Percentiles rank a stretch among this genome's conserved stretches.
Evolutionary conservation across 257 asterid species (phyloP).

Genomic region (Penstemon davidsonii): DNA sequence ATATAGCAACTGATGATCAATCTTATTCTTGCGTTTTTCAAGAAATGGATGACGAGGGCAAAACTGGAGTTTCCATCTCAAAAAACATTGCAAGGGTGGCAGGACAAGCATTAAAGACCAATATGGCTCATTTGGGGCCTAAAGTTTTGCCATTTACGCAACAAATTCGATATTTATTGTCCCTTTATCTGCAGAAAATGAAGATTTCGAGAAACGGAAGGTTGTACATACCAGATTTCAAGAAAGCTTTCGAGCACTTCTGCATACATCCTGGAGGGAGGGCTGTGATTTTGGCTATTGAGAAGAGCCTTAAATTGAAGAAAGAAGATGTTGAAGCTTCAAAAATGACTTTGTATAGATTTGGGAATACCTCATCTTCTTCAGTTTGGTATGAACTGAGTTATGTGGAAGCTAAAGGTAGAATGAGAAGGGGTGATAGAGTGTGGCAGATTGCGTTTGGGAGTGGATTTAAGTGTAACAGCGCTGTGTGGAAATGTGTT

Average conservation of each 20-base stretch:
- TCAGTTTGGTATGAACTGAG: constrained; percentile 36
- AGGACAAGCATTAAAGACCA: constrained; percentile 29
- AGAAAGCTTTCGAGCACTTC: constrained; percentile 33
- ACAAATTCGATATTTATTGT: constrained; percentile 21
- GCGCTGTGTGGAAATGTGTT: constrained; percentile 34
- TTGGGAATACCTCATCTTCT: constrained; percentile 37
- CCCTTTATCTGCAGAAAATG: constrained; percentile 2
- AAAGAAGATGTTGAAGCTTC: constrained; percentile 33
- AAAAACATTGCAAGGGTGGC: constrained; percentile 29
- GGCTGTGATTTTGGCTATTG: constrained; percentile 25
- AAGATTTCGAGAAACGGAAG: background rate
- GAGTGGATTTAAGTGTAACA: constrained; percentile 16
- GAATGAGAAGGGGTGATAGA: constrained; percentile 34
- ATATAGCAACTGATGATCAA: constrained; percentile 29
- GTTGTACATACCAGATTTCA: constrained; percentile 27
- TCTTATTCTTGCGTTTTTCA: constrained; percentile 36
- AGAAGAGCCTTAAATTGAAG: constrained; percentile 27
- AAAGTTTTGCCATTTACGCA: constrained; percentile 35
- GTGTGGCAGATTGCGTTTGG: constrained; percentile 30
- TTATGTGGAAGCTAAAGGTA: constrained; percentile 31
- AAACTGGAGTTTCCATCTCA: constrained; percentile 31
- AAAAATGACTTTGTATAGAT: constrained; percentile 32
- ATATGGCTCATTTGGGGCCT: constrained; percentile 32
- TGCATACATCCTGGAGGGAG: constrained; percentile 34
- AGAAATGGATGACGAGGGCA: constrained; percentile 27